Base-by-base conservation (phyloP, 2,329 filamentous ascomycete genomes). In the Aspergillus ochraceoroseus region DNA sequence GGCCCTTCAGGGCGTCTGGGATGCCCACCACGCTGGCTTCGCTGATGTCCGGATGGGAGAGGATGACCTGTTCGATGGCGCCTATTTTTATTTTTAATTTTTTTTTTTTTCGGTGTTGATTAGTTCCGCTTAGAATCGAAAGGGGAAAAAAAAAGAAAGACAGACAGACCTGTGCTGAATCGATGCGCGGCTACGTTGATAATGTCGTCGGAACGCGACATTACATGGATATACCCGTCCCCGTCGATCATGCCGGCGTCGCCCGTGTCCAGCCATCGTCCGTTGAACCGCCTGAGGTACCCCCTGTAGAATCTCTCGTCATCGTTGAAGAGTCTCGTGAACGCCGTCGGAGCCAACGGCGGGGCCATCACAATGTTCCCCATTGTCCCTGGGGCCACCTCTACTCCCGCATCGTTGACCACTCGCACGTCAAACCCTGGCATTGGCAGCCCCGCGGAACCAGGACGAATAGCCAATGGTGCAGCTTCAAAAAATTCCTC, bases 151-250 rank as follows among this genome's bases (percentile, higher is more conserved):
- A 26, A 12, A 28, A 12, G 34, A 38, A 9, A 30, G 36, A 26
- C 14, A 29, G n/a, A 63, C 71, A 85, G n/a, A n/a, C 85, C 87
- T 7, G 88, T 95, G 48, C 85, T 90, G 46, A 95, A 82, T 9
- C 89, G 79, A 68, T 95, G 89, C 4, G 89, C 88, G 27, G 88
- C 89, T n/a, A 95, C 89, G 58, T 95, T 95, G 58, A 95, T 88
- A 44, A 95, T 83, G 62, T 95, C 89, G 67, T 95, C 89, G 20
- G 74, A 74, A 38, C 79, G 64, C 3, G 73, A 71, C 75, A 82
- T 81, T 52, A 83, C 72, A 52, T 79, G 75, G 20, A 81, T 70
- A 51, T 80, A 80, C 3, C 77, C 78, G 27, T 90, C 82, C 9
- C 75, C 63, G 58, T 95, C 89, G 42, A 95, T 80, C 71, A 88